A percentile compares a stretch with the other conserved stretches of the same genome.
Evolutionary conservation across 1,284 basidiomycete species (phyloP).

Genomic region (Ceratobasidium papillatum): DNA sequence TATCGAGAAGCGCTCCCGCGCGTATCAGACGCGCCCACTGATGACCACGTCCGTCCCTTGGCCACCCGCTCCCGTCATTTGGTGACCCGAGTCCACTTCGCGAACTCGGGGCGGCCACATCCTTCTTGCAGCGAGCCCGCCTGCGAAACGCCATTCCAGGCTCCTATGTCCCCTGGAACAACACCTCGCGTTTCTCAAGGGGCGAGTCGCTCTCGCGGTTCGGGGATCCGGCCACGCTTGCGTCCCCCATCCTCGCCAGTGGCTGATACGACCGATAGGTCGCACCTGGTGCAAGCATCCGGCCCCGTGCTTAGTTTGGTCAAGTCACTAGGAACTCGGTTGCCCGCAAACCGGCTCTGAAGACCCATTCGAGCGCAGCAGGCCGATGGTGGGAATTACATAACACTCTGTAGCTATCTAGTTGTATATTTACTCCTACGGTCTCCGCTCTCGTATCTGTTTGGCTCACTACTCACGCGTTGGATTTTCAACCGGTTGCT

Average conservation of each 20-base stretch:
- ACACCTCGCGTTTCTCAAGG: neutral
- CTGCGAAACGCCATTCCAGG: neutral
- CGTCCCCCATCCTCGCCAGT: neutral
- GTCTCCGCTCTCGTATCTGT: too few relatives aligned
- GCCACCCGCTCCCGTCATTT: neutral
- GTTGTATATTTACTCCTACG: too few relatives aligned
- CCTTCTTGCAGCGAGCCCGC: neutral
- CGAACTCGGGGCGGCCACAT: neutral
- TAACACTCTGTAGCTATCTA: too few relatives aligned
- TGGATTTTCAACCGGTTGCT: too few relatives aligned
- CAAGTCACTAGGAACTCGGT: too few relatives aligned
- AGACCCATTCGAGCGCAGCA: too few relatives aligned
- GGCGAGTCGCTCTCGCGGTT: neutral
- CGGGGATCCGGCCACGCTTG: neutral
- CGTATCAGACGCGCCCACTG: neutral
- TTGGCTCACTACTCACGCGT: too few relatives aligned
- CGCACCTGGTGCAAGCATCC: too few relatives aligned
- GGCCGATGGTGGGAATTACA: too few relatives aligned
- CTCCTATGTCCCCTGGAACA: neutral
- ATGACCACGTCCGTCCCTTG: neutral
- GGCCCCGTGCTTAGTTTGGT: too few relatives aligned
- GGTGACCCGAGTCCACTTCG: neutral
- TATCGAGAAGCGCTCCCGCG: neutral
- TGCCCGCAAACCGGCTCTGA: too few relatives aligned
- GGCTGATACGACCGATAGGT: too few relatives aligned